Base-by-base conservation (phyloP, 305 asterid species). In the Fraxinus nigra region DNA sequence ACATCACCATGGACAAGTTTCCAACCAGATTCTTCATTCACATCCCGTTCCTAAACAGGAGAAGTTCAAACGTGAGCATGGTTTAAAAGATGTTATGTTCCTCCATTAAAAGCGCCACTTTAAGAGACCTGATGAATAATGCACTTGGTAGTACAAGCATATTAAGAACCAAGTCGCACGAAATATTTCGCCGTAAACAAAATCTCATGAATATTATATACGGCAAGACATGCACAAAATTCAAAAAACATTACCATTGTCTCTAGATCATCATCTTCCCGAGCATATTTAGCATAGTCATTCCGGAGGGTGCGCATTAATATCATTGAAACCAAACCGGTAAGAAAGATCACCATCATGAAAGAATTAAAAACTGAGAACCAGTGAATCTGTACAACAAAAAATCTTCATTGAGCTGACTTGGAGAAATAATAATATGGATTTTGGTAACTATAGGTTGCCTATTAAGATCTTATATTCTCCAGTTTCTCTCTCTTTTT, bases 331-430 rank as follows among this genome's bases (percentile, higher is more conserved):
- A 93, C 97, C 88, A 91, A 77, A 38, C 97, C 95, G 78, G 93
- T 88, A 65, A 93, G 97, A 91, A 93, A 93, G 85, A 93, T 85
- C 59, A 93, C 97, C 97, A 93, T 91, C 97, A 93, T 91, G 92
- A 93, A 89, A 63, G 97, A 93, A 85, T 93, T 93, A 78, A 91
- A 85, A 72, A 93, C 90, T 69, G 97, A 93, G 82, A 93, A 93
- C 97, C 97, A 93, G 89, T 93, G 97, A 76, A 93, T 91, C 97
- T 93, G 94, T 85, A 83, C 72, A 83, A 83, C 72, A 65, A 83
- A 32, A 76, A 82, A 46, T 20, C 48, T 48, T 84, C 24, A 16
- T 81, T 84, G 74, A 86, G 79, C 22, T 35, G 32, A 16, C 35
- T 40, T 79, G 76, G 63, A 78, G 70, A 79, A 73, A 54, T 26